A percentile compares a stretch with the other conserved stretches of the same genome.
These are phyloP conservation scores for Colletotrichum navitas DNA, from an alignment of 2,329 filamentous ascomycete species.

Conservation along the genomic window DNA sequence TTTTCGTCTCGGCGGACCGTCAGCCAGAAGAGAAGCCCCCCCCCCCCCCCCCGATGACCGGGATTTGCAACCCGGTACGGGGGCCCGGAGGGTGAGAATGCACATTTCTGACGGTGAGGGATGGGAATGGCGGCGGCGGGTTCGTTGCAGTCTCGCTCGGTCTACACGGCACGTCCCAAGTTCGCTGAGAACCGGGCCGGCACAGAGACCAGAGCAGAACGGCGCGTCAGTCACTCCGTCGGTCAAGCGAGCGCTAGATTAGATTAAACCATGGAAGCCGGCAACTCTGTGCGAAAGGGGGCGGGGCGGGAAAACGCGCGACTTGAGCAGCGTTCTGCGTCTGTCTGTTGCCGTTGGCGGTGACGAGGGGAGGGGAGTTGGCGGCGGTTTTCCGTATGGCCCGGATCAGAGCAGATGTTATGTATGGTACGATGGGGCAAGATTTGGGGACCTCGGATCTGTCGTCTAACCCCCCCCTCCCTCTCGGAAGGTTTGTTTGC, in stretches of 20 bases:
- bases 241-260: constrained; percentile 3
- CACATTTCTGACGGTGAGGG: not conserved
- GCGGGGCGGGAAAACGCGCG: not conserved
- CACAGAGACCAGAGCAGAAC: too few relatives aligned
- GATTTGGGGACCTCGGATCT: not conserved
- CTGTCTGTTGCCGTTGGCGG: not conserved
- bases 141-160: not conserved
- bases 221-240: constrained; percentile 6
- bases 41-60: too few relatives aligned
- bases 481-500: not conserved
- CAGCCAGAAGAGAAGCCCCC: too few relatives aligned
- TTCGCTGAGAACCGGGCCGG: too few relatives aligned
- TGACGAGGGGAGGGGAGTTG: not conserved
- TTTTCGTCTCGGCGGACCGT: too few relatives aligned
- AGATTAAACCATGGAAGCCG: not conserved
- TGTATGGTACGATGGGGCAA: constrained; percentile 1
- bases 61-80: not conserved
- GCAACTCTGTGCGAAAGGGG: not conserved
- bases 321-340: not conserved
- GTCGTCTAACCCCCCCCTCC: too few relatives aligned
- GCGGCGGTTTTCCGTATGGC: not conserved
- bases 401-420: not conserved
- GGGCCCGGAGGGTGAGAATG: not conserved
- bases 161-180: too few relatives aligned
- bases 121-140: not conserved